Percentiles rank a stretch among this genome's conserved stretches.
These are phyloP conservation scores for Linum trigynum DNA, from an alignment of 345 rosid genomes.

Conservation along the genomic window DNA sequence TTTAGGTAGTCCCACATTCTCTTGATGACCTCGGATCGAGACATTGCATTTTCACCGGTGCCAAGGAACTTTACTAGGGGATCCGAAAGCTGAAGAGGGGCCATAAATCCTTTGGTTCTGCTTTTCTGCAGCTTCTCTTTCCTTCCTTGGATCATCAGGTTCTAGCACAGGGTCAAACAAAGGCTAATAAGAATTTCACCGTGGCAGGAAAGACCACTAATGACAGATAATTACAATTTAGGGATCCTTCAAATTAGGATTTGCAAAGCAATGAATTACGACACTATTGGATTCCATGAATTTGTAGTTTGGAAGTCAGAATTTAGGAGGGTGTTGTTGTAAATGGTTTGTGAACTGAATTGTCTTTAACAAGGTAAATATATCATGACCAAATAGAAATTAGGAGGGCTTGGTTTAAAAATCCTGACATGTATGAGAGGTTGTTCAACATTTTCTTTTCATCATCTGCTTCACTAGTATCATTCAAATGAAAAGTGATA, in stretches of 20 bases:
- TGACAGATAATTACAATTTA: no score
- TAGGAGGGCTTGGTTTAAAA: no score
- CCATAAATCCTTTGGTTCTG: slow-evolving; percentile 41
- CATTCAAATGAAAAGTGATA: neutral
- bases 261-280: no score
- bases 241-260: no score
- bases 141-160: slow-evolving; percentile 26
- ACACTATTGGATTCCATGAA: no score
- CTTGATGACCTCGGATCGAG: slow-evolving; percentile 45
- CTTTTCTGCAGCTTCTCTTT: slow-evolving; percentile 49
- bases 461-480: neutral
- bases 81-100: slow-evolving; percentile 51
- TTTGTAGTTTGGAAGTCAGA: no score
- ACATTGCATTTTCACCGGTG: slow-evolving; percentile 47
- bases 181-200: neutral
- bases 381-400: no score
- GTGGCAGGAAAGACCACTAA: no score
- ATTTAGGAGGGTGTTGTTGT: no score
- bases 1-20: slow-evolving; percentile 55
- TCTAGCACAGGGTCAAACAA: slow-evolving; percentile 20
- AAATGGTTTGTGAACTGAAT: no score
- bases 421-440: no score
- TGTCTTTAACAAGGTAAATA: no score
- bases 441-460: neutral
- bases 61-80: slow-evolving; percentile 52